Evolutionary conservation across 768 basidiomycete genomes (phyloP), one percentile per base, ranked within the genome.

Genomic region (Tylopilus cervinicoccineus): DNA sequence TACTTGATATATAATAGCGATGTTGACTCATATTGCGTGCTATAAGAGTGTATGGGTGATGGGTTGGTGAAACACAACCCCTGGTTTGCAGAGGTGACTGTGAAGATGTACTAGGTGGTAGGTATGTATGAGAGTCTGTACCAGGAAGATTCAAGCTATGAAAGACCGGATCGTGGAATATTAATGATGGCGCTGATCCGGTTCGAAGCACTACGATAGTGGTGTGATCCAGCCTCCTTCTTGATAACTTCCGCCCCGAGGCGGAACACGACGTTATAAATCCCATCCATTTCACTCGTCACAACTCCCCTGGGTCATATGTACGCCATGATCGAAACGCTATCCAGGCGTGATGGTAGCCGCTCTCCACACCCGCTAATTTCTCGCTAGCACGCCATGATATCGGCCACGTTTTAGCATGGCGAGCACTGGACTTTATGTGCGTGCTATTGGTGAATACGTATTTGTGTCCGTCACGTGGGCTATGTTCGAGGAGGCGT

Each of bases 1-100:
- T 47, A 26, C 43, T 32, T 20, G 39, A 42, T 61, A 63, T 60
- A 52, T 61, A 57, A 57, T 48, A 42, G 44, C 22, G 41, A 45
- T 43, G 34, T 32, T 16, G 37, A 19, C 26, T 32, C 17, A 2
- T 46, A 38, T 32, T 29, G 34, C 51, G 53, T 47, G 20, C 19
- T 12, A 50, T 44, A 34, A 10, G 23, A 33, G 20, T 44, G 41
- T 50, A 52, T 34, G 55, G 45, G 55, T 38, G 44, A 52, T 46
- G 9, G 36, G 36, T 49, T 17, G 31, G 43, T 43, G 51, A 39
- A 47, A 42, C 40, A 24, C 26, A 43, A 28, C 27, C n/a, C 16
- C 38, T 11, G 20, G 28, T 43, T n/a, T 33, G n/a, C 7, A 10
- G 45, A 8, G 17, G 26, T 4, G 6, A 13, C 13, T 8, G 11